Base-by-base conservation (phyloP, 2,329 filamentous ascomycete genomes). In the Macrophomina tecta region DNA sequence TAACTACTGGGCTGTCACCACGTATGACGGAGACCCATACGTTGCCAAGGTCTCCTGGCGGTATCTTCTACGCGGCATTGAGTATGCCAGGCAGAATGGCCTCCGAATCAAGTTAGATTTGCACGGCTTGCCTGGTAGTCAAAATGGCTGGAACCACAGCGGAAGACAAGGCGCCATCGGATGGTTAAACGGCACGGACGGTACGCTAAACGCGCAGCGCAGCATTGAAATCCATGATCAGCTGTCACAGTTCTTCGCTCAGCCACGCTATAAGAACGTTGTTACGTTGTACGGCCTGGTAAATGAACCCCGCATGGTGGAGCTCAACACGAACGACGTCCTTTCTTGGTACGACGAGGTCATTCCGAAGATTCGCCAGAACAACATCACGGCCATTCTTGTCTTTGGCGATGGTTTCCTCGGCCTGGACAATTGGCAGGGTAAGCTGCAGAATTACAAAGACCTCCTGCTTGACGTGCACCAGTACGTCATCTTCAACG, bases 401-500 rank as follows among this genome's bases (percentile, higher is more conserved):
- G 89, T 96, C 46, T 95, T 99, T 74, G 94, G 94, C 65, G 95
- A 99, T 79, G 95, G 95, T 30, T 99, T 99, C 83, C 88, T 96
- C 81, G 94, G 94, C 11, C 86, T 98, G 4, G 85, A 86, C 71
- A 94, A 96, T 74, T 99, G 95, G 95, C 89, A 97, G 77, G 92
- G 92, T 48, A 85, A 91, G 76, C 86, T 98, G 71, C 87, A 90
- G 71, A 84, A 85, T 28, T 86, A 91, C 74, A 84, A 90, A 55
- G 86, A 89, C 70, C 83, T 98, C 70, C 87, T 97, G 18, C 87
- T 99, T n/a, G 95, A 99, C 79, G 95, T 96, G 45, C 95, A 99
- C 80, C 94, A 98, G 79, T 99, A 99, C 79, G 92, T 97, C 74
- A 97, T 97, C 78, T 99, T 99, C 86, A 97, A 99, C 84, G 87